Base-by-base conservation (phyloP, 2,329 filamentous ascomycete genomes). In the Fusarium longipes region DNA sequence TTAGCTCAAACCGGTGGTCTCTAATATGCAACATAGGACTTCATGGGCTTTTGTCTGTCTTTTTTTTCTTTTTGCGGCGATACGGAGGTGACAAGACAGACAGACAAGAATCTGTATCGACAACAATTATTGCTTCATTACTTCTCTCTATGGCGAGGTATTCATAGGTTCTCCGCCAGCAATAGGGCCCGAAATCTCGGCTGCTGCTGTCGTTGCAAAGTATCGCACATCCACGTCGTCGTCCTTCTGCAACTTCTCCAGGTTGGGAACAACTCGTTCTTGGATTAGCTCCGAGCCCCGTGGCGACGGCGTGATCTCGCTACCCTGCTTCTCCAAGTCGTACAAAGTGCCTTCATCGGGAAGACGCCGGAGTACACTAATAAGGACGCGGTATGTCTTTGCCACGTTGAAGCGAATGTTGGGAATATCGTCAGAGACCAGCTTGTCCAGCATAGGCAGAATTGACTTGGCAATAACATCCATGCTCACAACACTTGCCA, bases 351-450 rank as follows among this genome's bases (percentile, higher is more conserved):
- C 93, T 76, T 96, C 86, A 54, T 94, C 92, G 4, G 96, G 95
- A 56, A 99, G 86, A 72, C 93, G 91, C 80, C 95, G 93, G 75
- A 99, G 86, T n/a, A 94, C 93, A 72, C 92, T 90, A 74, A 98
- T 93, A 60, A 99, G 84, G 50, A 96, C 90, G 22, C 89, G 89
- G 77, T 98, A 99, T 44, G 96, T 98, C 84, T 99, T 99, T 73
- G 96, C 96, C 45, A 99, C 96, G 80, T 99, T 99, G 87, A 99
- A 99, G 50, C 96, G 93, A 77, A 99, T 99, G 82, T 99, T 99
- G 71, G 96, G 96, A 67, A 99, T 99, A 42, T 96, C 93, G 77
- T 99, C 96, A 43, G 88, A 87, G 51, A 96, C 93, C 54, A 99
- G 91, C 82, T 95, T 93, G 80, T 97, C 93, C 77, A 99, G 88